These are phyloP conservation scores for Xerocomellus dryophilus DNA, from an alignment of 768 basidiomycete species.

Conservation along the genomic window DNA sequence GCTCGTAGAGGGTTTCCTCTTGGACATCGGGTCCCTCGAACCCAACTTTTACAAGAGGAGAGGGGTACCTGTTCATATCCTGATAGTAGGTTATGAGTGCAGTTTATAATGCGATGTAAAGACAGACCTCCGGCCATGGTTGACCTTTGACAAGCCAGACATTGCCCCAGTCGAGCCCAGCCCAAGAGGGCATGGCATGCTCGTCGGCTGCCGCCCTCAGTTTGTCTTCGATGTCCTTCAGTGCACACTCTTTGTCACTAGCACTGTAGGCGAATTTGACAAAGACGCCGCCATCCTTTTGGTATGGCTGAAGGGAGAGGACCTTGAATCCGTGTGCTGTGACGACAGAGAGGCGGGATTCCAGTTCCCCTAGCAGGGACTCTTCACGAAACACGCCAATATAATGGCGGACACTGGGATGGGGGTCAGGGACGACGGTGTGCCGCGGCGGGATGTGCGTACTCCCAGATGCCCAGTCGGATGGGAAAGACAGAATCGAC, in stretches of 20 bases:
- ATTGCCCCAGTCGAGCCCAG: constrained; percentile 46
- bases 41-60: constrained; percentile 64
- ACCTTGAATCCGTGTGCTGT: constrained; percentile 57
- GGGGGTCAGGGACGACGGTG: constrained; percentile 2
- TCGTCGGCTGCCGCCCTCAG: constrained; percentile 44
- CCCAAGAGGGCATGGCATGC: constrained; percentile 62
- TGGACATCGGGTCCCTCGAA: constrained; percentile 89
- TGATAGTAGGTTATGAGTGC: constrained; percentile 28
- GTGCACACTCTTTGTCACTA: constrained; percentile 35
- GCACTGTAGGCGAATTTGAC: constrained; percentile 64
- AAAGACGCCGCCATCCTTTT: constrained; percentile 86
- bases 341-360: constrained; percentile 47
- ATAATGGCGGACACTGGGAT: constrained; percentile 59
- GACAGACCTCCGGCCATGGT: constrained; percentile 76
- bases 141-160: constrained; percentile 74
- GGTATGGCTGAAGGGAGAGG: constrained; percentile 58
- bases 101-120: neutral
- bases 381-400: constrained; percentile 61
- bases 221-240: constrained; percentile 48
- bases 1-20: constrained; percentile 74
- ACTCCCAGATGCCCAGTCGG: constrained; percentile 72
- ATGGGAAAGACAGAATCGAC: constrained; percentile 79
- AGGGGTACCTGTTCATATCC: constrained; percentile 86
- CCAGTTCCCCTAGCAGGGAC: constrained; percentile 48
- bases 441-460: constrained; percentile 27